Percentiles rank a stretch among this genome's conserved stretches.
Evolutionary conservation across 345 rosid genomes (phyloP).

Genomic region (Passiflora organensis): DNA sequence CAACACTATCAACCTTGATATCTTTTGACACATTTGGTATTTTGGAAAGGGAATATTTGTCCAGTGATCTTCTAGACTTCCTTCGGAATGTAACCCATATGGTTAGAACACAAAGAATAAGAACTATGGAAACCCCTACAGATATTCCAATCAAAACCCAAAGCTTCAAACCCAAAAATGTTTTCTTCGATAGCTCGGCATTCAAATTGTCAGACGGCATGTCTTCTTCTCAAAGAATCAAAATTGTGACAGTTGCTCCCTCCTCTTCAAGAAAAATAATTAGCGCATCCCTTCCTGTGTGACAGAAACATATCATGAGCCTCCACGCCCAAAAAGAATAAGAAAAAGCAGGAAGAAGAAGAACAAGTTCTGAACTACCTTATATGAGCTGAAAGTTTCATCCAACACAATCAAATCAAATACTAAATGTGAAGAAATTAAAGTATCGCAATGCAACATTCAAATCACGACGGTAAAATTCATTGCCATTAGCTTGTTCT

Average conservation of each 20-base stretch:
- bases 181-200: conserved; percentile 68
- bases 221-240: conserved; percentile 25
- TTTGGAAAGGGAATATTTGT: conserved; percentile 48
- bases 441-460: too few relatives aligned
- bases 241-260: not conserved
- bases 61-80: conserved; percentile 50
- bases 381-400: not conserved
- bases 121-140: conserved; percentile 68
- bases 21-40: conserved; percentile 83
- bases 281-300: conserved; percentile 29
- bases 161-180: conserved; percentile 77
- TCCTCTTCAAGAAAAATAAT: conserved; percentile 8
- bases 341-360: not conserved
- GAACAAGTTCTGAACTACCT: conserved; percentile 1
- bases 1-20: conserved; percentile 77
- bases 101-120: conserved; percentile 75
- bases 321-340: conserved; percentile 2
- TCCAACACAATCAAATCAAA: not conserved
- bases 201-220: conserved; percentile 71
- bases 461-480: too few relatives aligned
- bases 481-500: too few relatives aligned
- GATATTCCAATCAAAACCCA: conserved; percentile 85
- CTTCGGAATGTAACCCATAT: conserved; percentile 72
- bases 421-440: too few relatives aligned
- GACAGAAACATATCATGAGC: conserved; percentile 14